Evolutionary conservation across 805 yeast genomes (phyloP).

Genomic region (Candida easanensis): DNA sequence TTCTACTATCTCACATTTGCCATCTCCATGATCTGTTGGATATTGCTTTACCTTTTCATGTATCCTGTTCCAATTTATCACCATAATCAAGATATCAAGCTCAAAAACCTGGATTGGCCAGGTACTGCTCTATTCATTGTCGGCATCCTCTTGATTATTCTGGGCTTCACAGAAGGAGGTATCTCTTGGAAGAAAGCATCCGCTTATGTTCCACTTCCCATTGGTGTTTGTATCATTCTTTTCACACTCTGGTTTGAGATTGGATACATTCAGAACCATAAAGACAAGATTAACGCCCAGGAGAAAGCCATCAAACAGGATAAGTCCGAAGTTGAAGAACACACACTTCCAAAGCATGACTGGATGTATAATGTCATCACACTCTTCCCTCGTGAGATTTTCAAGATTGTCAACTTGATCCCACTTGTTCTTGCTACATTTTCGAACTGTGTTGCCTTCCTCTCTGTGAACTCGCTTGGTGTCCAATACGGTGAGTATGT

Average conservation of each 20-base stretch:
- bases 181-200: slow-evolving; percentile 38
- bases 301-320: background rate
- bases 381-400: slow-evolving; percentile 31
- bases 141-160: slow-evolving; percentile 37
- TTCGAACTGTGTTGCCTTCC: slow-evolving; percentile 21
- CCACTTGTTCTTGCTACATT: slow-evolving; percentile 24
- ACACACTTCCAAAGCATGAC: background rate
- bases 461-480: slow-evolving; percentile 21
- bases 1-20: slow-evolving; percentile 38
- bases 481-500: slow-evolving; percentile 29
- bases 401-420: slow-evolving; percentile 28
- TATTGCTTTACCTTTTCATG: slow-evolving; percentile 29
- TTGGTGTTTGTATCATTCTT: slow-evolving; percentile 34
- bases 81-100: slow-evolving; percentile 7
- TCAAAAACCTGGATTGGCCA: slow-evolving; percentile 32
- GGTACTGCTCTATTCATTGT: slow-evolving; percentile 34
- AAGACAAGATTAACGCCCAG: background rate
- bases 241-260: slow-evolving; percentile 32
- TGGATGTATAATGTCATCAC: slow-evolving; percentile 20
- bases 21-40: slow-evolving; percentile 19
- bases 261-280: slow-evolving; percentile 19
- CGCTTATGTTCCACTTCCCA: slow-evolving; percentile 38
- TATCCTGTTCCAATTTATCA: slow-evolving; percentile 17
- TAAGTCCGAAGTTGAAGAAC: background rate
- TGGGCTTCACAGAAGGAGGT: slow-evolving; percentile 46